Conservation (phyloP, 768 basidiomycete species). For the Lactifluus pinguis region DNA sequence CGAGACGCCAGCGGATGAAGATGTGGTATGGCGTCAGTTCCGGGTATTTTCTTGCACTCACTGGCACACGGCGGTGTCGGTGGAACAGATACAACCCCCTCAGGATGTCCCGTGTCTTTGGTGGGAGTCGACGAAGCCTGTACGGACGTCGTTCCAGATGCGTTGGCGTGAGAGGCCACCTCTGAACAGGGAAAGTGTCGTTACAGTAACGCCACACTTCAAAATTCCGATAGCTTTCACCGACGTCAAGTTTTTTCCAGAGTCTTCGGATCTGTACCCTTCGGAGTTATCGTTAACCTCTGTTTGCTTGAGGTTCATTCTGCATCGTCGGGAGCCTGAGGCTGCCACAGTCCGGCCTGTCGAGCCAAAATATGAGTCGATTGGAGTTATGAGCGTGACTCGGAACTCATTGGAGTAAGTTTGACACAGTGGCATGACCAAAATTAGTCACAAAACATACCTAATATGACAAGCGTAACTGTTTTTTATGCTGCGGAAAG, state of each 20-base stretch:
- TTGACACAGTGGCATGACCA: too few species aligned
- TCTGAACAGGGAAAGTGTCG: not conserved
- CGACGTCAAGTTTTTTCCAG: not conserved
- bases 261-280: not conserved
- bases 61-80: conserved; percentile 1
- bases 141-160: not conserved
- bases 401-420: too few species aligned
- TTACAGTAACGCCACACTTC: not conserved
- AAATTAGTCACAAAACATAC: too few species aligned
- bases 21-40: not conserved
- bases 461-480: too few species aligned
- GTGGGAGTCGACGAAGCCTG: not conserved
- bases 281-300: not conserved
- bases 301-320: not conserved
- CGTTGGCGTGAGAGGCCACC: not conserved
- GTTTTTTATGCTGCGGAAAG: too few species aligned
- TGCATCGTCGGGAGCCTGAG: not conserved
- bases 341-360: not conserved
- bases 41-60: not conserved
- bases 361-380: conserved; percentile 7
- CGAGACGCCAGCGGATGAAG: not conserved
- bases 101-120: not conserved
- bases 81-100: not conserved
- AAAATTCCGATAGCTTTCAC: not conserved
- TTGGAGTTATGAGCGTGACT: conserved; percentile 11